Base-by-base conservation (phyloP, 2,329 filamentous ascomycete species). In the Leptographium radiaticola region DNA sequence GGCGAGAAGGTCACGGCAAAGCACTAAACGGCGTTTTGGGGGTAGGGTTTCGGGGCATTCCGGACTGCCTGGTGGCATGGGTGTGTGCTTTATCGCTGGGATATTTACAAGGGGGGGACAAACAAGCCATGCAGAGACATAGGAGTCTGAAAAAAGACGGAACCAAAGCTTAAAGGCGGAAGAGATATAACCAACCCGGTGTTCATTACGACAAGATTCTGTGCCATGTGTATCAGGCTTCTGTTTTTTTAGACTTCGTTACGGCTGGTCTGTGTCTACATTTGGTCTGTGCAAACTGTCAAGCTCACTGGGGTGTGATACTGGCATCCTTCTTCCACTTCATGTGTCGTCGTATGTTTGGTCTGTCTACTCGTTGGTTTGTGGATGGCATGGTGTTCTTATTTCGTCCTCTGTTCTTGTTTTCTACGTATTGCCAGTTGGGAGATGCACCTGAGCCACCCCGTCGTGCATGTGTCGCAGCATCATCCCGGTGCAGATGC, bases 1-100 rank as follows among this genome's bases (percentile, higher is more conserved):
- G 81, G 81, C 57, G 81, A 84, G 31, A 62, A 67, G 64, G 79
- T 82, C 63, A 80, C 80, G 59, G 79, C 79, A 64, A 84, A 84
- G 76, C 81, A 84, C 76, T 84, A 80, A 34, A 51, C 40, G 38
- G 6, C 15, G 40, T 45, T 20, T 11, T 6, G 38, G 12, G 18
- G 40, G 18, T 25, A 7, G 13, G 31, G 30, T 4, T 15, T 45
- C 11, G 30, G 6, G 18, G 31, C n/a, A 48, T 13, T 30, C 45
- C 47, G 47, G 11, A 11, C 47, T 39, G 33, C 13, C 20, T 20
- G 34, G 39, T 13, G 46, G 47, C 47, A 49, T 39, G 20, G n/a
- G 34, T 30, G 15, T 20, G 31, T 46, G 15, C 8, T 18, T 34
- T 15, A n/a, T 16, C 13, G 44, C 25, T 8, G 13, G 44, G 44